A percentile compares a stretch with the other conserved stretches of the same genome.
These are phyloP conservation scores for Diaporthe destruens DNA, from an alignment of 2,329 filamentous ascomycete species.

Conservation along the genomic window DNA sequence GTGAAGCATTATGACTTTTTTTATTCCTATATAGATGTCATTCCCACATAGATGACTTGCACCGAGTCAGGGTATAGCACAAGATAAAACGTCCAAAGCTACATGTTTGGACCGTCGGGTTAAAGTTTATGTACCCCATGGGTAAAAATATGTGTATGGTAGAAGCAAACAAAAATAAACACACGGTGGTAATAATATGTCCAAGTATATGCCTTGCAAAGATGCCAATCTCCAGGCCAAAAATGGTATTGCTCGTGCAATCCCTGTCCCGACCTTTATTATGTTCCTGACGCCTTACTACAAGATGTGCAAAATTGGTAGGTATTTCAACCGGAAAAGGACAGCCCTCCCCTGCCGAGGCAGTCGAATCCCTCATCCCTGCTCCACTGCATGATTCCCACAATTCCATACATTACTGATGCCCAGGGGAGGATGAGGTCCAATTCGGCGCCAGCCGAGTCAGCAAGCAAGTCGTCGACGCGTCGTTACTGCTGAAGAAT, in stretches of 20 bases:
- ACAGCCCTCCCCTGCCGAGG: constrained; percentile 2
- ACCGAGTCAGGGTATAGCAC: background rate
- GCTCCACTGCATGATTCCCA: constrained; percentile 6
- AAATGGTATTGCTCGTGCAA: constrained; percentile 17
- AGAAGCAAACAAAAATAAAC: constrained; percentile 19
- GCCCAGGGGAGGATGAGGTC: constrained; percentile 11
- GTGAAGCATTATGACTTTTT: background rate
- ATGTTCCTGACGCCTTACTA: constrained; percentile 31
- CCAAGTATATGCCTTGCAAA: constrained; percentile 29
- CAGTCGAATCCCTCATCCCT: constrained; percentile 21
- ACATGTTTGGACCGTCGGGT: background rate
- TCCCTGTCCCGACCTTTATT: constrained; percentile 29
- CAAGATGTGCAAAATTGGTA: constrained; percentile 27
- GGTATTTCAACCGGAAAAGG: constrained; percentile 17
- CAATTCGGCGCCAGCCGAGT: constrained; percentile 34
- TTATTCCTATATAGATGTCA: too few relatives aligned
- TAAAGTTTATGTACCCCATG: constrained; percentile 21
- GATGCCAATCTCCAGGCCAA: constrained; percentile 22
- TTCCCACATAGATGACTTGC: background rate
- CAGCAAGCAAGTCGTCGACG: constrained; percentile 26
- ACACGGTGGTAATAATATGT: constrained; percentile 30
- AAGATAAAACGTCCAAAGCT: background rate
- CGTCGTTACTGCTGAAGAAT: constrained; percentile 20
- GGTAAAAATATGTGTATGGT: constrained; percentile 19
- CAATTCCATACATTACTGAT: constrained; percentile 38